A percentile compares a stretch with the other conserved stretches of the same genome.
phyloP scores from a whole-genome alignment of 305 asterid genomes.

The Fraxinus greggii region DNA sequence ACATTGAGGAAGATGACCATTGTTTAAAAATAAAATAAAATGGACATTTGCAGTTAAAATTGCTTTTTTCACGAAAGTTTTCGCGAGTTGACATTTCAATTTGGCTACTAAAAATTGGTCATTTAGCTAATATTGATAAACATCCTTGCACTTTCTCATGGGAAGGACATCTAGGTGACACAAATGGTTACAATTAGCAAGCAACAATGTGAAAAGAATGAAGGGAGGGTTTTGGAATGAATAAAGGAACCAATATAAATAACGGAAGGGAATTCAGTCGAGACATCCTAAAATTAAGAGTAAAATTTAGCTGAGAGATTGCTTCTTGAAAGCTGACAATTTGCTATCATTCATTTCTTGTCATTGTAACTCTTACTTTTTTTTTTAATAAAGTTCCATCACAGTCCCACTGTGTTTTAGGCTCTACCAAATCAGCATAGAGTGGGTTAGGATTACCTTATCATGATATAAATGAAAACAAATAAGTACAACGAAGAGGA shows the following conservation, averaged over 20 bases:
- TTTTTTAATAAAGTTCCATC: background rate
- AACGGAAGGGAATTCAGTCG: background rate
- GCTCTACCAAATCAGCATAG: background rate
- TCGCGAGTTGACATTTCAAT: background rate
- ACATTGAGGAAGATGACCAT: background rate
- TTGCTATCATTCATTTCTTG: background rate
- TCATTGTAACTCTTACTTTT: background rate
- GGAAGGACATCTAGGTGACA: background rate
- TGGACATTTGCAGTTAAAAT: background rate
- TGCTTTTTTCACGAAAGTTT: background rate
- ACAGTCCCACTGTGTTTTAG: background rate
- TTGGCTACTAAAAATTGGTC: background rate
- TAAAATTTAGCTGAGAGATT: background rate
- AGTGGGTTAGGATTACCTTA: background rate
- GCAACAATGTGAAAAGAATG: background rate
- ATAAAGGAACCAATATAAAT: background rate
- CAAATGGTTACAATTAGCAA: background rate
- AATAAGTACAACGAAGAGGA: background rate
- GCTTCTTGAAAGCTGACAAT: background rate
- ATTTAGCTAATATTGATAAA: background rate
- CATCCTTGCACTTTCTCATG: background rate
- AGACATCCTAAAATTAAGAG: background rate
- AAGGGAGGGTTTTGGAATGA: background rate
- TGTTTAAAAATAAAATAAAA: background rate
- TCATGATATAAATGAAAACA: background rate